Evolutionary conservation across 495 filamentous ascomycete species (phyloP), one percentile per base, ranked within the genome.

Genomic region (Penicillium bovifimosum): DNA sequence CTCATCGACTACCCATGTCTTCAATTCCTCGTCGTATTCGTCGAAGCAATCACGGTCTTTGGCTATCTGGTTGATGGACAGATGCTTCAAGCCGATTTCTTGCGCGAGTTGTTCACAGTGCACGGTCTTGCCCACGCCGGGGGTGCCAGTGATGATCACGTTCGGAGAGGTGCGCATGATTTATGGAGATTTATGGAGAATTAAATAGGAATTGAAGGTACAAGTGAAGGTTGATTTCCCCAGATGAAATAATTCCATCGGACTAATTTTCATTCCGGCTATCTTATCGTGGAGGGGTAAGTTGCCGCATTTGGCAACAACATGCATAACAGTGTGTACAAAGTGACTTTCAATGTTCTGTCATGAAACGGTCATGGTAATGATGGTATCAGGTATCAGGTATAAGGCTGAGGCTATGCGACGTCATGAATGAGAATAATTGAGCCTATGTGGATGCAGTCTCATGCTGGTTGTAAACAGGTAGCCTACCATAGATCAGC

Each of bases 1-100:
- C 66, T 98, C 93, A 65, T 98, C 91, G 17, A 98, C 91, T 42
- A 96, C 87, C 86, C 88, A 96, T 59, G 86, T 88, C 70, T 88
- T 79, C 34, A 82, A 80, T 69, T 90, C 87, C 14, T 93, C 84
- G 54, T 96, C 89, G 68, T 82, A 95, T 11, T 86, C 86, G 49
- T 95, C 88, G 53, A 90, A 85, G 63, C 88, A 96, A 32, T 75
- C 81, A 28, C 81, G 79, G 47, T 93, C 85, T 66, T 96, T 96
- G 58, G 91, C 90, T 40, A 96, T 72, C 43, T 92, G 76, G 68
- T 97, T 97, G 64, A 98, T 80, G n/a, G 82, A 83, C 6, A 98
- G 69, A 68, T 96, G 90, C 64, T 83, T 82, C 50, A 97, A 74
- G n/a, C 82, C 84, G 17, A 80, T 81, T 10, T 76, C 80, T 60